Evolutionary conservation across 2,329 filamentous ascomycete species (phyloP).

Genomic region (Phialocephala sp.): DNA sequence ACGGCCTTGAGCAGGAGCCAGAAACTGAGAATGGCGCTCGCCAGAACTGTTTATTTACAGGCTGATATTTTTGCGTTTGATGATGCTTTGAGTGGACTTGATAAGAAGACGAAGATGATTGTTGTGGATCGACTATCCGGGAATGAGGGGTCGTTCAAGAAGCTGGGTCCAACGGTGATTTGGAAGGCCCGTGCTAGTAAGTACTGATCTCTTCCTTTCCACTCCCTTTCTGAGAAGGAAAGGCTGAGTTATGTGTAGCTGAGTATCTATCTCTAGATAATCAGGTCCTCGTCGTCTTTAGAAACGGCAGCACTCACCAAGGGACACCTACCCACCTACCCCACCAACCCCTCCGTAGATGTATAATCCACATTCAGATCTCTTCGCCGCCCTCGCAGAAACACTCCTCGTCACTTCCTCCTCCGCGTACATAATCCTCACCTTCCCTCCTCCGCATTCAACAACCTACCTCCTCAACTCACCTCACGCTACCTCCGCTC

Average conservation of each 20-base stretch:
- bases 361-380: no score
- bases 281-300: no score
- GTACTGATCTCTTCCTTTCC: neutral
- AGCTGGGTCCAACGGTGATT: neutral
- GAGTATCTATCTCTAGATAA: no score
- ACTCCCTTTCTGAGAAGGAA: neutral
- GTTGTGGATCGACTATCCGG: neutral
- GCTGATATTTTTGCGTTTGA: slow-evolving; percentile 29
- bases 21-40: slow-evolving; percentile 36
- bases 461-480: neutral
- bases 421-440: neutral
- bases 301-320: neutral
- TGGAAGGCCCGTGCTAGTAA: neutral
- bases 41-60: slow-evolving; percentile 26
- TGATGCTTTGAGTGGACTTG: slow-evolving; percentile 36
- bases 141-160: neutral
- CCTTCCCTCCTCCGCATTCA: neutral
- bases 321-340: no score
- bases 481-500: neutral
- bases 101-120: slow-evolving; percentile 8
- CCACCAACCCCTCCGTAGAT: no score
- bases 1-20: slow-evolving; percentile 29
- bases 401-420: neutral
- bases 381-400: neutral
- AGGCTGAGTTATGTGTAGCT: neutral